phyloP scores from a whole-genome alignment of 2,329 filamentous ascomycete species.

The Fusarium sororula region DNA sequence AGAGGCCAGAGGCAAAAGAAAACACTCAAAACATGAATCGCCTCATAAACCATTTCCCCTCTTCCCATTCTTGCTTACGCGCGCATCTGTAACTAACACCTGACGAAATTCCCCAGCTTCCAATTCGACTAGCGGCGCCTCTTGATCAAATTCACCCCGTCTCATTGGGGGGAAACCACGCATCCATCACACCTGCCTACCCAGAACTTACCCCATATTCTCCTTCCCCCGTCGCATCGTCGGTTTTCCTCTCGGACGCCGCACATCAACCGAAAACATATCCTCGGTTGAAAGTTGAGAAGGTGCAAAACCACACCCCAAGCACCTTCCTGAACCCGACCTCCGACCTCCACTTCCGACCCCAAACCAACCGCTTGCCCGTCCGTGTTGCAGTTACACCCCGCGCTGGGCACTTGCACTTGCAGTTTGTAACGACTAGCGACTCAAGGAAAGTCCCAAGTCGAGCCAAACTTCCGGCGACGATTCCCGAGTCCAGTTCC shows the following conservation, averaged over 20 bases:
- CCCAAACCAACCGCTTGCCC: conserved; percentile 26
- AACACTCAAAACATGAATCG: conserved; percentile 18
- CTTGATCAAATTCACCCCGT: conserved; percentile 42
- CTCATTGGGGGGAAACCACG: conserved; percentile 37
- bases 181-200: conserved; percentile 4
- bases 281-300: conserved; percentile 37
- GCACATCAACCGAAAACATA: conserved; percentile 38
- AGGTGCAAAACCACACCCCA: conserved; percentile 11
- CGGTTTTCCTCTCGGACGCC: conserved; percentile 42
- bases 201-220: conserved; percentile 29
- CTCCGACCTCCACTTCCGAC: conserved; percentile 25
- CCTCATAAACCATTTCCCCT: conserved; percentile 23
- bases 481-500: conserved; percentile 36
- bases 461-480: conserved; percentile 28
- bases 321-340: conserved; percentile 22
- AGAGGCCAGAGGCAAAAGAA: neutral
- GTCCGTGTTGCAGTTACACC: conserved; percentile 16
- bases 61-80: conserved; percentile 11
- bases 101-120: conserved; percentile 37
- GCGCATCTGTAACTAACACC: conserved; percentile 21
- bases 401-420: conserved; percentile 22
- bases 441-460: conserved; percentile 2
- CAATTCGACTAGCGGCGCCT: conserved; percentile 33
- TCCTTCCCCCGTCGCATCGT: conserved; percentile 35
- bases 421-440: conserved; percentile 8